Conservation (phyloP, 202 grass and related monocot genomes). For the Setaria italica region DNA sequence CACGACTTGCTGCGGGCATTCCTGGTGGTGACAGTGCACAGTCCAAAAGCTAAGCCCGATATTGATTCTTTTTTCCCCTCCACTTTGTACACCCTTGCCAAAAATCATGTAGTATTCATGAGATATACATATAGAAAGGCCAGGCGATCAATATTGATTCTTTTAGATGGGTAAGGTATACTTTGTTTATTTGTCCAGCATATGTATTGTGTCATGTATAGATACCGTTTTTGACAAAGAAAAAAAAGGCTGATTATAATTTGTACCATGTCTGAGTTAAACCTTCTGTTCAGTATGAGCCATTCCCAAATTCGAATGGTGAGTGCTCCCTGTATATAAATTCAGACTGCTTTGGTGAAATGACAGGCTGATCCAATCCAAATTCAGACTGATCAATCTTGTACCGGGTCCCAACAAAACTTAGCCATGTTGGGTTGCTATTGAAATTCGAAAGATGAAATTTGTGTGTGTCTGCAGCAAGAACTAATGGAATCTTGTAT, state of each 20-base stretch:
- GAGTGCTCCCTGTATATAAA: neutral
- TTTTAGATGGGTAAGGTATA: slow-evolving; percentile 54
- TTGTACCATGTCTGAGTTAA: slow-evolving; percentile 41
- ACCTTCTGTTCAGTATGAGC: neutral
- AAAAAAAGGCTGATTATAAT: slow-evolving; percentile 47
- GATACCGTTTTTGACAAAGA: slow-evolving; percentile 30
- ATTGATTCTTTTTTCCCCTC: neutral
- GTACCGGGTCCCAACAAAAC: neutral
- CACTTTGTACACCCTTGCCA: slow-evolving; percentile 26
- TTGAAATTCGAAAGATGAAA: neutral
- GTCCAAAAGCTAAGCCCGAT: slow-evolving; percentile 51
- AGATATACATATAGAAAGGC: slow-evolving; percentile 52
- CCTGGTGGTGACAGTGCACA: slow-evolving; percentile 2
- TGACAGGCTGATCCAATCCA: neutral
- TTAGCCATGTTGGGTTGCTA: neutral
- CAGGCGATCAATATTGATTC: slow-evolving; percentile 50
- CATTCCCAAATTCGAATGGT: neutral
- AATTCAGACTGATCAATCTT: neutral
- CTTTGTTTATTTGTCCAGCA: slow-evolving; percentile 13
- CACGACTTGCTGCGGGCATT: slow-evolving; percentile 60
- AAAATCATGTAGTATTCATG: slow-evolving; percentile 52
- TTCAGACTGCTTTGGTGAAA: neutral
- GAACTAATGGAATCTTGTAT: neutral
- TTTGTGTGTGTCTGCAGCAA: neutral
- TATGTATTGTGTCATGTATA: slow-evolving; percentile 56